Conservation (phyloP, 2,329 filamentous ascomycete genomes). For the Eutypa lata region DNA sequence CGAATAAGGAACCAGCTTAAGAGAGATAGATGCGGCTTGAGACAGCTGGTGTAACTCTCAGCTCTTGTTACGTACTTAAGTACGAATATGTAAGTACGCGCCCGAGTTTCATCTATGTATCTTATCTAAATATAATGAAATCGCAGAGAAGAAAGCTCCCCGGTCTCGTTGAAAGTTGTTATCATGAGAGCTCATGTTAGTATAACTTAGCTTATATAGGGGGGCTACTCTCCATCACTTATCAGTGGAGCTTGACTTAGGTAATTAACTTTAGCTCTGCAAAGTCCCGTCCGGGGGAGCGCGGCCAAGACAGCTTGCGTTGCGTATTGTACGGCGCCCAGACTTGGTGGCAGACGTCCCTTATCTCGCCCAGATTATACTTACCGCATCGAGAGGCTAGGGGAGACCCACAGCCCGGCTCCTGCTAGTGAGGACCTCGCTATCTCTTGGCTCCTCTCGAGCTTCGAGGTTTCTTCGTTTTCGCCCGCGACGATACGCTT, state of each 20-base stretch:
- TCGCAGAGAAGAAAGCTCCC: no score
- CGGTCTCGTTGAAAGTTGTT: neutral
- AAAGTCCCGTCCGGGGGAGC: neutral
- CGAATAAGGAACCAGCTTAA: neutral
- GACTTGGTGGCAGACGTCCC: neutral
- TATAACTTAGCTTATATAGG: neutral
- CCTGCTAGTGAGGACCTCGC: neutral
- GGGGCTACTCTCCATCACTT: neutral
- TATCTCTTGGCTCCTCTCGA: neutral
- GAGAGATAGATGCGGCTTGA: neutral
- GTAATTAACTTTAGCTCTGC: neutral
- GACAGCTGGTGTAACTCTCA: neutral
- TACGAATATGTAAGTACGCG: neutral
- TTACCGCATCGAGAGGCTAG: neutral
- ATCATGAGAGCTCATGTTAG: neutral
- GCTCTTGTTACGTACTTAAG: neutral
- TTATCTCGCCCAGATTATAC: neutral
- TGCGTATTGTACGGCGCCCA: neutral
- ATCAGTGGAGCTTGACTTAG: neutral
- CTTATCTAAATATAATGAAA: no score
- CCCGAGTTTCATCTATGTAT: no score
- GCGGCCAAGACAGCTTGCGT: neutral
- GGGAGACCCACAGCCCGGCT: neutral
- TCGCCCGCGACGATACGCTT: no score
- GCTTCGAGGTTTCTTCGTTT: neutral